A percentile compares a stretch with the other conserved stretches of the same genome.
Conservation (phyloP, 306 rosid species). For the Castanea crenata region DNA sequence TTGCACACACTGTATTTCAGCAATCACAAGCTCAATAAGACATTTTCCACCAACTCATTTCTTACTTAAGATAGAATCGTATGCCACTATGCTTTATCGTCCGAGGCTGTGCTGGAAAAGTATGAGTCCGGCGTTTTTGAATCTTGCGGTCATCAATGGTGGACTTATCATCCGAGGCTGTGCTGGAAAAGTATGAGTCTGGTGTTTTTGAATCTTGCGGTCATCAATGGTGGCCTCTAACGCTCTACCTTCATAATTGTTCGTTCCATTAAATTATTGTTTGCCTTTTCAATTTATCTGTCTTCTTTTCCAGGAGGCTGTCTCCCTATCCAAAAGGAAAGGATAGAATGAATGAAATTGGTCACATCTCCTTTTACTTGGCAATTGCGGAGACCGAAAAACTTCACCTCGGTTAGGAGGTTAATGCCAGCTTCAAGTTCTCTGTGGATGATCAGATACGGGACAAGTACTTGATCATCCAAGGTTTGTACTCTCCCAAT, state of each 20-base stretch:
- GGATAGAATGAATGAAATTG: not conserved
- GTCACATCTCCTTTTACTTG: no score
- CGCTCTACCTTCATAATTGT: no score
- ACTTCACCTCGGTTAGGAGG: no score
- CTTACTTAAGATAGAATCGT: not conserved
- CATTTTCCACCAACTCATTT: not conserved
- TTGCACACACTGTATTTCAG: not conserved
- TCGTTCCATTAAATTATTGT: no score
- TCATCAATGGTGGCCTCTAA: not conserved
- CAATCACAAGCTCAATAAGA: not conserved
- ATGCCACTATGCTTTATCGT: not conserved
- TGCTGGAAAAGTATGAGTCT: no score
- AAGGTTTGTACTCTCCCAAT: not conserved
- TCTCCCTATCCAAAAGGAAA: not conserved
- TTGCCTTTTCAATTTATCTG: not conserved
- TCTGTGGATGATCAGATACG: no score
- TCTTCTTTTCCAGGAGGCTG: not conserved
- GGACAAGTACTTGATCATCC: not conserved
- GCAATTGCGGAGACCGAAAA: no score
- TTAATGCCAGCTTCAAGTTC: no score
- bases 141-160: no score
- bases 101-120: not conserved
- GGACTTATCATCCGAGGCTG: no score
- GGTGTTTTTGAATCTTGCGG: slow-evolving; percentile 1
- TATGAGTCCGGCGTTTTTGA: not conserved